A percentile compares a stretch with the other conserved stretches of the same genome.
phyloP scores from a whole-genome alignment of 2,329 filamentous ascomycete genomes.

The Hymenotorrendiella dingleyae region DNA sequence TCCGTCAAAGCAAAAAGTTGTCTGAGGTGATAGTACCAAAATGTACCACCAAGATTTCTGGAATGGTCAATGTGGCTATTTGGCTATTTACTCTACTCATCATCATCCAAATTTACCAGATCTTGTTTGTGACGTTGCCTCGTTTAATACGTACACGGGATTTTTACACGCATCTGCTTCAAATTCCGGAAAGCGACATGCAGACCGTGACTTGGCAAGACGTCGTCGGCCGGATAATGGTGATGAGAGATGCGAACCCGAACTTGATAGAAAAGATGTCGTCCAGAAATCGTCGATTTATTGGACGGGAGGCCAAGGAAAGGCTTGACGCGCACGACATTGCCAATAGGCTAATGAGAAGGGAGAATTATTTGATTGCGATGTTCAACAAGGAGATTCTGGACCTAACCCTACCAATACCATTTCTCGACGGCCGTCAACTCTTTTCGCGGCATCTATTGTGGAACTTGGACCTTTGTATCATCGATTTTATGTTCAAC shows the following conservation, averaged over 20 bases:
- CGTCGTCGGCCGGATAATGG: conserved; percentile 63
- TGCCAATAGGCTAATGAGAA: conserved; percentile 91
- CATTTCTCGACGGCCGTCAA: conserved; percentile 72
- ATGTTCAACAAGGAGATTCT: conserved; percentile 96
- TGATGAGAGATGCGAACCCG: conserved; percentile 62
- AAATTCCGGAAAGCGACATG: conserved; percentile 63
- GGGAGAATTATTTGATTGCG: conserved; percentile 94
- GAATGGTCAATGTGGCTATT: conserved; percentile 33
- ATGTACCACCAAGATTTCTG: conserved; percentile 42
- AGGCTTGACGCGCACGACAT: conserved; percentile 95
- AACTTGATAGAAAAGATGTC: conserved; percentile 57
- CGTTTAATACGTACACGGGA: conserved; percentile 59
- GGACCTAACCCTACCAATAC: conserved; percentile 78
- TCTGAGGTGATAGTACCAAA: conserved; percentile 52
- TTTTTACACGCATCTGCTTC: conserved; percentile 63
- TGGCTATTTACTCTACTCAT: conserved; percentile 64
- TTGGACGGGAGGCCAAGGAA: conserved; percentile 81
- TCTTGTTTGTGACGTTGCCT: conserved; percentile 48
- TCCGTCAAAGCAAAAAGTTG: conserved; percentile 46
- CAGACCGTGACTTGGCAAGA: conserved; percentile 72
- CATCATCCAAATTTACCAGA: conserved; percentile 52
- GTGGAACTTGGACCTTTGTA: conserved; percentile 85
- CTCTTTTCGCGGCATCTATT: conserved; percentile 85
- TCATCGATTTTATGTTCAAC: conserved; percentile 93
- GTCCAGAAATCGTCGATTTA: conserved; percentile 52